Conservation (phyloP, 2,329 filamentous ascomycete genomes). For the Claviceps digitariae region DNA sequence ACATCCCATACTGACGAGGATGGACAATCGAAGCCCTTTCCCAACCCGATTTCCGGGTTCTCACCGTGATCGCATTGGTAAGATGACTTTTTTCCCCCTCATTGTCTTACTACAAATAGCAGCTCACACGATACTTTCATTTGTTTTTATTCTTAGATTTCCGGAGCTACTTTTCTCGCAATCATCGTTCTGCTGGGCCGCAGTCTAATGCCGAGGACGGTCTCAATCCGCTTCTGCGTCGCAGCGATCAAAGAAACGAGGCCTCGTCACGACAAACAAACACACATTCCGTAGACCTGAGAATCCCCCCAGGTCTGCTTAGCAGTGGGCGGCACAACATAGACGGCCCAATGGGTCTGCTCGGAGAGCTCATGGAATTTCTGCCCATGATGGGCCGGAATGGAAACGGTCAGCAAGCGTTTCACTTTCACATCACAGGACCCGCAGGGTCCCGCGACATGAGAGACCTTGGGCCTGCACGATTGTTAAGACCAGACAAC, state of each 20-base stretch:
- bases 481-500: constrained; percentile 31
- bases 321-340: constrained; percentile 23
- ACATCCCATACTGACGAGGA: constrained; percentile 19
- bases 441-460: constrained; percentile 34
- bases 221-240: constrained; percentile 72
- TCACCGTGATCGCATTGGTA: constrained; percentile 40
- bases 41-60: constrained; percentile 40
- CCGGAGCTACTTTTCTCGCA: constrained; percentile 34
- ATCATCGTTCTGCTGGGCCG: constrained; percentile 39
- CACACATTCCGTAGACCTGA: constrained; percentile 40
- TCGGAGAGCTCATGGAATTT: constrained; percentile 43
- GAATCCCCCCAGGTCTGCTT: constrained; percentile 33
- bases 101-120: not conserved
- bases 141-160: constrained; percentile 25
- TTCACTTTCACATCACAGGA: constrained; percentile 47
- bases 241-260: constrained; percentile 33
- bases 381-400: constrained; percentile 33
- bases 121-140: not conserved
- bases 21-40: constrained; percentile 43
- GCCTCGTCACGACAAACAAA: constrained; percentile 33
- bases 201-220: constrained; percentile 61
- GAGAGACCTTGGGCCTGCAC: constrained; percentile 31
- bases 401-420: constrained; percentile 33
- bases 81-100: constrained; percentile 8
- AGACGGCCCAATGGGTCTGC: constrained; percentile 39